Base-by-base conservation (phyloP, 345 rosid species). In the Xanthoceras sorbifolium region DNA sequence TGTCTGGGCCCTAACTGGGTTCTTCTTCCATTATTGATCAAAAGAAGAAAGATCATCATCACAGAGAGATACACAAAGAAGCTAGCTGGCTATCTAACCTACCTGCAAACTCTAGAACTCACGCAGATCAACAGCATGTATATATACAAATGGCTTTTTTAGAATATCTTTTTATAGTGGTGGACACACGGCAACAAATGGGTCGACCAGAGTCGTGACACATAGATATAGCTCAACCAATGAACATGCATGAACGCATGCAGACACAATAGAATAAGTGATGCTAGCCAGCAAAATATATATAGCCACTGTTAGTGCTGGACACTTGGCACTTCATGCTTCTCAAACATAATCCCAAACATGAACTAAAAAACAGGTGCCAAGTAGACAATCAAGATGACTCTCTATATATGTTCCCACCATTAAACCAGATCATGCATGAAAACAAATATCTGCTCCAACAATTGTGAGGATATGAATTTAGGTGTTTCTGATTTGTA, bases 301-400 rank as follows among this genome's bases (percentile, higher is more conserved):
- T 32, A 14, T 20, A 34, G 61, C 60, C 80, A 61, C 36, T 40
- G 54, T 73, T 31, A 22, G 78, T 75, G 82, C 71, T 69, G 59
- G 71, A 79, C 85, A 82, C 70, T 28, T 85, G 80, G 83, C 82
- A 42, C 9, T 38, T 5, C 8, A 46, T 31, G n/a, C 15, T 61
- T n/a, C 26, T 64, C 29, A 48, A 68, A 34, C 34, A 69, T 14
- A 20, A 10, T 31, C 26, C 1, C 7, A 8, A 31, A 36, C 34
- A 11, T 59, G 17, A 32, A 70, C 67, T 46, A 55, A 31, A 34
- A 18, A 62, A 66, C 57, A 48, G 40, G 28, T 60, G 74, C 26
- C 71, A 67, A n/a, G 23, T 60, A 12, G 12, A 61, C 73, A 72
- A 26, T 32, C 73, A 31, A 29, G 11, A 60, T n/a, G 25, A 20